phyloP scores from a whole-genome alignment of 257 asterid species.

The Solanum medicagineum region DNA sequence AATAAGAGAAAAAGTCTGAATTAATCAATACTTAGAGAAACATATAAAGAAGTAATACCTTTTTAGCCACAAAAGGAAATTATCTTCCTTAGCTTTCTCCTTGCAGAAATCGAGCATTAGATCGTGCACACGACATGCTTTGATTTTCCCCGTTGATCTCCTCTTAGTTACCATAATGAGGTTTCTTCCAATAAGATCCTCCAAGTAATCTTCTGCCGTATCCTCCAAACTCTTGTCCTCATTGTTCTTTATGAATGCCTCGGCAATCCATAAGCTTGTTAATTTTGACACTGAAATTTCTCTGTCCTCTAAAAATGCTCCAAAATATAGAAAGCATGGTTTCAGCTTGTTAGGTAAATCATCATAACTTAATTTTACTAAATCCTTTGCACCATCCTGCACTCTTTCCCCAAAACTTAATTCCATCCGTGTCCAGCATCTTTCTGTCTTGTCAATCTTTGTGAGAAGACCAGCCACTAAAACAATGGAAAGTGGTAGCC shows the following conservation, averaged over 20 bases:
- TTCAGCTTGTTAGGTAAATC: slow-evolving; percentile 15
- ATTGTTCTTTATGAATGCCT: not conserved
- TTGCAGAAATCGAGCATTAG: not conserved
- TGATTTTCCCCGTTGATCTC: not conserved
- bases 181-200: not conserved
- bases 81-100: not conserved
- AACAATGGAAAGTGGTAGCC: not conserved
- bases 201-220: not conserved
- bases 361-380: slow-evolving; percentile 9
- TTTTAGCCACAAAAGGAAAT: not conserved
- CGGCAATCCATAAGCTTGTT: not conserved
- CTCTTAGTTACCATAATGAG: not conserved
- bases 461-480: not conserved
- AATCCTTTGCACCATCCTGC: not conserved
- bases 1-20: not conserved
- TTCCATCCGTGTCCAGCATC: not conserved
- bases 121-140: not conserved
- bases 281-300: not conserved
- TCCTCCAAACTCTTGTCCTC: not conserved
- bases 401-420: not conserved
- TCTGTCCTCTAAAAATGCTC: not conserved
- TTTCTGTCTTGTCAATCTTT: not conserved
- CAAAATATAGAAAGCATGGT: not conserved
- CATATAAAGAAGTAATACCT: not conserved
- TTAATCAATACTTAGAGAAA: not conserved